phyloP scores from a whole-genome alignment of 805 yeast genomes.

The Candida glaebosa region DNA sequence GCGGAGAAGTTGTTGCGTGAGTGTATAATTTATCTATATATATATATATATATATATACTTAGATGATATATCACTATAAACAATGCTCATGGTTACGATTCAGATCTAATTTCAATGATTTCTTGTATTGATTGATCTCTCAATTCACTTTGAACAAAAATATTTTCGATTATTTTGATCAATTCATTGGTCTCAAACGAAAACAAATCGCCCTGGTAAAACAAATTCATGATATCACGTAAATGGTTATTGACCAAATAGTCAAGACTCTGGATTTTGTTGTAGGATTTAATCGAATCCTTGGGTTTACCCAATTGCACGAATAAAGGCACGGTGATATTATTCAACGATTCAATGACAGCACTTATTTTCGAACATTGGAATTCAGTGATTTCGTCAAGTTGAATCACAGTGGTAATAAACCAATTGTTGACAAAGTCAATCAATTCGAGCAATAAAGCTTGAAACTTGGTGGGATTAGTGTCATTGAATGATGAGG shows the following conservation, averaged over 20 bases:
- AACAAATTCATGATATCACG: conserved; percentile 46
- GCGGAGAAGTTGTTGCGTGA: conserved; percentile 54
- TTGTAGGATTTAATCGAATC: conserved; percentile 20
- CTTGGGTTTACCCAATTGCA: conserved; percentile 14
- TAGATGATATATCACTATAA: too few relatives aligned
- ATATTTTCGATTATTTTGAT: conserved; percentile 37
- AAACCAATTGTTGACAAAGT: conserved; percentile 27
- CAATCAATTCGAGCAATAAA: conserved; percentile 22
- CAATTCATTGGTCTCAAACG: conserved; percentile 46
- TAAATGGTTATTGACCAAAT: conserved; percentile 37
- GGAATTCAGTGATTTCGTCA: conserved; percentile 34
- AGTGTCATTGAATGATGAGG: conserved; percentile 16
- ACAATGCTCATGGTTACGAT: neutral
- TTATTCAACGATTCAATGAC: conserved; percentile 22
- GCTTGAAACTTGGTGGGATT: conserved; percentile 25
- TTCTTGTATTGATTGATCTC: conserved; percentile 44
- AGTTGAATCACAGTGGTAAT: conserved; percentile 21
- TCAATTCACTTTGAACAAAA: conserved; percentile 44
- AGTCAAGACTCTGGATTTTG: conserved; percentile 27
- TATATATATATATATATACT: too few relatives aligned
- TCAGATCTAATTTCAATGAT: conserved; percentile 39
- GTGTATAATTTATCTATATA: too few relatives aligned
- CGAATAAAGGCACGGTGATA: conserved; percentile 18
- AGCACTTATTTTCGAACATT: conserved; percentile 26
- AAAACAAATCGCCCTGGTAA: conserved; percentile 51